Evolutionary conservation across 2,329 filamentous ascomycete genomes (phyloP), one percentile per base, ranked within the genome.

Genomic region (Botrytis pseudocinerea): DNA sequence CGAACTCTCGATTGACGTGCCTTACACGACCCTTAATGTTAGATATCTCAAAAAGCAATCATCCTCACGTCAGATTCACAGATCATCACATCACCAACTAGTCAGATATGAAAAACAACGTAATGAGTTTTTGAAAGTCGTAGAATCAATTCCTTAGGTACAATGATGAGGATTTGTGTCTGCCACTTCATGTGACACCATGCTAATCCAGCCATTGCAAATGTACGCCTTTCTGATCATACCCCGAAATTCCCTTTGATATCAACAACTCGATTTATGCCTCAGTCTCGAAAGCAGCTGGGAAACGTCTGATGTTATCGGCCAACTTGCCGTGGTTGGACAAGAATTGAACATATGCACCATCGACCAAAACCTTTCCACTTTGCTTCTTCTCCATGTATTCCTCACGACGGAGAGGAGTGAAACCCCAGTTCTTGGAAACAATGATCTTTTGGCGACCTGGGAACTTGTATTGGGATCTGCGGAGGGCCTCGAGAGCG

Each of bases 381-480:
- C 92, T 92, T 84, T 94, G 89, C 91, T 97, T 97, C 89, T 95
- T 93, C 86, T 94, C 90, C 84, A 97, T 88, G 89, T 98, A 99
- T 86, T 99, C 96, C 81, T 98, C 96, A 82, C 96, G 95, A 83
- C 94, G 92, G 82, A 99, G 93, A 84, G 95, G 95, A 77, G 96
- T 99, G 93, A 99, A 99, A 81, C 96, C 96, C 96, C 96, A 99
- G 92, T 99, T 99, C 94, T 98, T 99, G 90, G 93, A 97, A 88
- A 98, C 92, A 83, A 99, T 98, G 89, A 99, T 98, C 94, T 99
- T 99, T 91, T 99, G 96, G 88, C 96, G 95, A 86, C 96, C 96
- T 80, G 96, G 96, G 93, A 99, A 99, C 93, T 98, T 99, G 94
- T 98, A 98, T 92, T 98, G 96, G 79, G 94, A 97, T 85, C 96